Evolutionary conservation across 2,329 filamentous ascomycete species (phyloP).

Genomic region (Xylaria sp.): DNA sequence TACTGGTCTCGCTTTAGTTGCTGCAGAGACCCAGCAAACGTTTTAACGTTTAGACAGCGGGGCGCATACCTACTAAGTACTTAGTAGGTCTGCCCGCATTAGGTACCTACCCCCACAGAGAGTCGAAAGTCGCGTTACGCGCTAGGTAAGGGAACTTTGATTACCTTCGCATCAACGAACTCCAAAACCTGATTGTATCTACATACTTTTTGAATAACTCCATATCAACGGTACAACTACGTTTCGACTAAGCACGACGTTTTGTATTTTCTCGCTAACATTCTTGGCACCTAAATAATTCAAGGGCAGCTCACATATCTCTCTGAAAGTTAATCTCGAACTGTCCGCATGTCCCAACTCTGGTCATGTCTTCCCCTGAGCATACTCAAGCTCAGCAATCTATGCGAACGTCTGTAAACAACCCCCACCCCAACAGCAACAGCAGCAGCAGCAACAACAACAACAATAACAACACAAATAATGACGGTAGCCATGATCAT

Average conservation of each 20-base stretch:
- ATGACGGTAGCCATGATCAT: slow-evolving; percentile 19
- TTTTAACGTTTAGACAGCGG: slow-evolving; percentile 11
- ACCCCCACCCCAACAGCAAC: slow-evolving; percentile 17
- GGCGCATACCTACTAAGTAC: slow-evolving; percentile 8
- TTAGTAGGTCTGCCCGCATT: neutral
- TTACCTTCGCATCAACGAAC: slow-evolving; percentile 3
- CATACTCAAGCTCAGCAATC: slow-evolving; percentile 41
- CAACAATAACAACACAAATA: slow-evolving; percentile 22
- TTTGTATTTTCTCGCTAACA: neutral
- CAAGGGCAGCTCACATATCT: neutral
- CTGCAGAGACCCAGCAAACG: slow-evolving; percentile 23
- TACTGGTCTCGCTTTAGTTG: neutral
- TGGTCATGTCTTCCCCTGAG: slow-evolving; percentile 46
- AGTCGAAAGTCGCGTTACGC: slow-evolving; percentile 39
- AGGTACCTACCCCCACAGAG: slow-evolving; percentile 21
- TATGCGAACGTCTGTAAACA: slow-evolving; percentile 28
- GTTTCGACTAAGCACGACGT: neutral
- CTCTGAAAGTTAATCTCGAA: neutral
- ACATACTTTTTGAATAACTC: neutral
- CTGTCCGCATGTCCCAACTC: slow-evolving; percentile 38
- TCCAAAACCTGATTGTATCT: slow-evolving; percentile 3
- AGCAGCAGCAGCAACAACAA: slow-evolving; percentile 23
- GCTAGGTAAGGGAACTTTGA: slow-evolving; percentile 13
- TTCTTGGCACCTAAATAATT: neutral
- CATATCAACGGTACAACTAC: neutral